phyloP scores from a whole-genome alignment of 1,284 basidiomycete species.

The Ganoderma sinense region DNA sequence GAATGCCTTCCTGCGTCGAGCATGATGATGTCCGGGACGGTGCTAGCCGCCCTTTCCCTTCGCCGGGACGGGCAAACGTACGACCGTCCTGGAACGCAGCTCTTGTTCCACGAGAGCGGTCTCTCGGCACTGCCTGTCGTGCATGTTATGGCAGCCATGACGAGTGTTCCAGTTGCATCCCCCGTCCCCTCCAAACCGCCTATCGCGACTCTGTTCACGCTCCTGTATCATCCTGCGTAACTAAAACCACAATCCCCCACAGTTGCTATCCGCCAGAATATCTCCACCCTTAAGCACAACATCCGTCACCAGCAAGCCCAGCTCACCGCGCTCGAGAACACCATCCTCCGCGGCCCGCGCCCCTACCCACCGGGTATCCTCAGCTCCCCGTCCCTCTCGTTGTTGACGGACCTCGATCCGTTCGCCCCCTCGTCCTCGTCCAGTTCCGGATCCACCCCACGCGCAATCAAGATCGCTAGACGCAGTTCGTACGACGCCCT shows the following conservation, averaged over 20 bases:
- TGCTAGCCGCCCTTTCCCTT: background rate
- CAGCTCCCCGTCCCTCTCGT: slow-evolving; percentile 47
- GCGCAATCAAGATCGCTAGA: slow-evolving; percentile 51
- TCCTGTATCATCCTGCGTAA: background rate
- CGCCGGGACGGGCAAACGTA: background rate
- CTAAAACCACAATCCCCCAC: background rate
- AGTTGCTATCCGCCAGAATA: slow-evolving; percentile 77
- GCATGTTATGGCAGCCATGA: background rate
- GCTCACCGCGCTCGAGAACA: slow-evolving; percentile 68
- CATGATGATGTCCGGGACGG: background rate
- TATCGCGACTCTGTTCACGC: background rate
- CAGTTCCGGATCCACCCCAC: slow-evolving; percentile 8
- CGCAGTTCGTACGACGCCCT: slow-evolving; percentile 78
- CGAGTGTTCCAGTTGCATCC: background rate
- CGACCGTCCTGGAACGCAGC: background rate
- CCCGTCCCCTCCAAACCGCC: too few species aligned
- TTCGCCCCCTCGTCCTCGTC: slow-evolving; percentile 42
- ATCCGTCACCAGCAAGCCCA: slow-evolving; percentile 83
- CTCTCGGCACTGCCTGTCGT: background rate
- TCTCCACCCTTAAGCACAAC: slow-evolving; percentile 78
- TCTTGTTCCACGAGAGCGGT: background rate
- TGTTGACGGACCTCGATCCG: slow-evolving; percentile 39
- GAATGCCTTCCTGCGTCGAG: background rate
- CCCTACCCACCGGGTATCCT: slow-evolving; percentile 56
- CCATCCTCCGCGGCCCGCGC: slow-evolving; percentile 68